Evolutionary conservation across 108 stramenopile species (phyloP), one percentile per base, ranked within the genome.

Genomic region (Parmales sp.): DNA sequence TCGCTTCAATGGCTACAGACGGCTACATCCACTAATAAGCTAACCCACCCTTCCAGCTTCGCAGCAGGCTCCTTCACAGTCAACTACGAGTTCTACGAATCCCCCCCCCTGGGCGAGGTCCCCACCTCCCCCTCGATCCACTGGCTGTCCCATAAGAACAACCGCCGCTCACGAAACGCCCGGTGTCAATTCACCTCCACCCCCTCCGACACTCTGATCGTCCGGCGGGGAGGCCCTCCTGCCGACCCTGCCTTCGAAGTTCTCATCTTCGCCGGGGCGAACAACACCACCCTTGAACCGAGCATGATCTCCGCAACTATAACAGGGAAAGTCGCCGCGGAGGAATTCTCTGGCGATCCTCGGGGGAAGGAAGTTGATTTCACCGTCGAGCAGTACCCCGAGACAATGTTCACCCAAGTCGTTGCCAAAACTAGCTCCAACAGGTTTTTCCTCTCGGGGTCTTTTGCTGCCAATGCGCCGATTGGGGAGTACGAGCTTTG

Each of bases 71-170:
- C 36, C 19, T 28, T 36, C 64, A 38, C 36, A 6, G 64, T 64
- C 7, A 34, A 36, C 38, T 64, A 64, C 64, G 54, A 60, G 54
- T 60, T 34, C 54, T 60, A 60, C 54, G 54, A 60, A 16, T 26
- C 34, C 25, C 28, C 29, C 4, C 54, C 54, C 5, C 9, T 13
- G 7, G 54, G 29, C 18, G 54, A 60, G 25, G 5, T 29, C 28
- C 23, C 54, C 23, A 31, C 54, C 28, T 5, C 18, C 9, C 54
- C 54, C 2, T 60, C 54, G 16, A 31, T 60, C 5, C 28, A 60
- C 54, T 31, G 23, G 54, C 54, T 26, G 20, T 26, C 29, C 54
- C 31, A 26, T 16, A 31, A 26, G 28, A 60, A 60, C 54, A 31
- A 31, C 54, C 16, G 23, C 5, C 54, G 18, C 29, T 22, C 25